Evolutionary conservation across 1,284 basidiomycete species (phyloP), one percentile per base, ranked within the genome.

Genomic region (Cystobasidiaceae sp.): DNA sequence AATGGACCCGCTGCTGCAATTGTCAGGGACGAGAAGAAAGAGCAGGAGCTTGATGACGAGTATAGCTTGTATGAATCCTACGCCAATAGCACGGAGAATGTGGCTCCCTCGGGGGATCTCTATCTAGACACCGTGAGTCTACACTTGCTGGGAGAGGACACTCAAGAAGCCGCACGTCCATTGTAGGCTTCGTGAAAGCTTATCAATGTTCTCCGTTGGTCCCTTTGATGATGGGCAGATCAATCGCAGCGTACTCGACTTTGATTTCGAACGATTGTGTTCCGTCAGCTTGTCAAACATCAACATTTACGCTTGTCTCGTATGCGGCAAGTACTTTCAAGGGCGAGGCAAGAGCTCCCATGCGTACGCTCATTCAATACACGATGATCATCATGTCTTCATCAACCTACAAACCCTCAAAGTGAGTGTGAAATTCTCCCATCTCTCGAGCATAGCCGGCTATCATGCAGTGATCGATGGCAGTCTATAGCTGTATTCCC

Each of bases 261-360:
- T 99, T 78, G 96, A 99, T 79, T 98, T 99, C 75, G 96, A 99
- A 80, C 92, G 94, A 81, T 83, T 98, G 30, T 99, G 96, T 81
- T 97, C 92, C 8, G 91, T 98, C 65, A 94, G 90, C 28, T 81
- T 92, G 50, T 90, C 90, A 30, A 96, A 97, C 78, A 93, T 97
- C 82, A 96, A 98, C 77, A 89, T 90, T 69, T 99, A 99, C 74
- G 92, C 91, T 23, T 99, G 96, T 75, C 85, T 99, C 50, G 93
- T 98, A 11, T 97, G 93, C 76, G 96, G 96, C 60, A 97, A 96
- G 78, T 98, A 97, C 79, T 98, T 97, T 74, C 96, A 98, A 81
- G 96, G 96, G 4, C 83, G 96, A 71, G 93, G 96, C 19, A 86
- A 87, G 69, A 89, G 84, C 46, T 93, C 91, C 56, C 93, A 92